Percentiles rank a stretch among this genome's conserved stretches.
Conservation (phyloP, 371 early-diverging fungal species). For the Rhizopus microsporus region DNA sequence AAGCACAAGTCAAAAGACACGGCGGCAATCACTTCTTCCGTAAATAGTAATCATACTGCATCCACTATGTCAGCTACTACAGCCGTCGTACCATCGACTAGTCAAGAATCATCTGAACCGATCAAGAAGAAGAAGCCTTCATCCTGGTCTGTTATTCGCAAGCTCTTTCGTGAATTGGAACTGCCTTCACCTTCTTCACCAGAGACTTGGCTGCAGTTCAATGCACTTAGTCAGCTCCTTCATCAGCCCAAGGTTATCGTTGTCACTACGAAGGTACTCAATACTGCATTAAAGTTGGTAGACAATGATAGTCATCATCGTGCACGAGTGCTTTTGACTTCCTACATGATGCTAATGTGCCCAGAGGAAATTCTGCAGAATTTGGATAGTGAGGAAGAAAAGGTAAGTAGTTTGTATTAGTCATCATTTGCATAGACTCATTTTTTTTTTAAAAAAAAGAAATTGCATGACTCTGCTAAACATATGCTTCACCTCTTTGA, state of each 20-base stretch:
- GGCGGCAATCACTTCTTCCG: conserved; percentile 3
- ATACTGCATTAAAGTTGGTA: conserved; percentile 25
- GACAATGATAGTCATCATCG: conserved; percentile 44
- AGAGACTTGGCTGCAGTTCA: conserved; percentile 34
- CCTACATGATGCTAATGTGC: conserved; percentile 71
- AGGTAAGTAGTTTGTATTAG: conserved; percentile 37
- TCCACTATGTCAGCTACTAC: conserved; percentile 3
- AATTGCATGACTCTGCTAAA: conserved; percentile 43
- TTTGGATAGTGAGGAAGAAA: conserved; percentile 51
- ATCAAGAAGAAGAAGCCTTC: conserved; percentile 20
- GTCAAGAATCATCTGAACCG: background rate
- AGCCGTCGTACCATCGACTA: background rate
- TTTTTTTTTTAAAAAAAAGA: conserved; percentile 25
- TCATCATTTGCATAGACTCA: conserved; percentile 4
- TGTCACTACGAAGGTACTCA: conserved; percentile 33
- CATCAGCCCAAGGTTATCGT: conserved; percentile 36
- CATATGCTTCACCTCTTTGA: conserved; percentile 58
- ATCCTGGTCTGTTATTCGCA: conserved; percentile 15
- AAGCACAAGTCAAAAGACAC: conserved; percentile 9
- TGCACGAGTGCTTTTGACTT: conserved; percentile 63
- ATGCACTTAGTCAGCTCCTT: conserved; percentile 30
- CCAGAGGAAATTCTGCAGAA: conserved; percentile 59
- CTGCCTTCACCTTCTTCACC: conserved; percentile 28
- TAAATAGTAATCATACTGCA: background rate
- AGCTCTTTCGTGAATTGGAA: conserved; percentile 27